These are phyloP conservation scores for Globisporangium camurandrum DNA, from an alignment of 352 stramenopile genomes.

Conservation along the genomic window DNA sequence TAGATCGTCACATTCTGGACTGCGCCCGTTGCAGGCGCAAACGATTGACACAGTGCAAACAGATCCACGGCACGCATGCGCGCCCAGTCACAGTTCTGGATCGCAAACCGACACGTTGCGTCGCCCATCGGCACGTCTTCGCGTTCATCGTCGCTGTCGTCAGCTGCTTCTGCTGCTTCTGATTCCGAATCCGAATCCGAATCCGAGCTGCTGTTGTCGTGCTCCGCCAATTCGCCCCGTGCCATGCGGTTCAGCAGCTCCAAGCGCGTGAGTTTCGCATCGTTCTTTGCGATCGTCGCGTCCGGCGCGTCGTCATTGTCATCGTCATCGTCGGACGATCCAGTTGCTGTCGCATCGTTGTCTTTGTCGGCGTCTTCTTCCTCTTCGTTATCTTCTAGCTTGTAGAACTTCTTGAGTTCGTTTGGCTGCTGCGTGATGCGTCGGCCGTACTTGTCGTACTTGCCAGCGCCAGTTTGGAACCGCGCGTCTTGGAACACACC, in stretches of 20 bases:
- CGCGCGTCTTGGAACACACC: constrained; percentile 64
- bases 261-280: constrained; percentile 65
- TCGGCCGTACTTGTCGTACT: constrained; percentile 85
- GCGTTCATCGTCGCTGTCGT: constrained; percentile 34
- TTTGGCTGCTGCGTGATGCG: constrained; percentile 73
- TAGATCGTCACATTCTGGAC: constrained; percentile 94
- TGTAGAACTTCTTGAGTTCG: constrained; percentile 79
- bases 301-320: constrained; percentile 17
- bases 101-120: constrained; percentile 85
- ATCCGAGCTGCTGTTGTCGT: constrained; percentile 11
- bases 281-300: constrained; percentile 27
- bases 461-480: constrained; percentile 77
- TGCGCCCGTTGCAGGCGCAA: constrained; percentile 83
- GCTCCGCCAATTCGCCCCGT: constrained; percentile 52
- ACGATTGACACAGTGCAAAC: constrained; percentile 92
- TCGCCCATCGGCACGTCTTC: constrained; percentile 80
- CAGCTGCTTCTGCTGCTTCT: constrained; percentile 13
- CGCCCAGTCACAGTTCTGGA: constrained; percentile 97
- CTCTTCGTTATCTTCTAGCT: constrained; percentile 48
- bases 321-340: not conserved
- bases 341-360: constrained; percentile 11
- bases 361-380: constrained; percentile 16
- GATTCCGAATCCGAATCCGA: constrained; percentile 30
- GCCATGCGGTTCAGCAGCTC: constrained; percentile 85
- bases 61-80: constrained; percentile 94